A percentile compares a stretch with the other conserved stretches of the same genome.
phyloP scores from a whole-genome alignment of 208 protist genomes.

The Leishmania lainsoni region DNA sequence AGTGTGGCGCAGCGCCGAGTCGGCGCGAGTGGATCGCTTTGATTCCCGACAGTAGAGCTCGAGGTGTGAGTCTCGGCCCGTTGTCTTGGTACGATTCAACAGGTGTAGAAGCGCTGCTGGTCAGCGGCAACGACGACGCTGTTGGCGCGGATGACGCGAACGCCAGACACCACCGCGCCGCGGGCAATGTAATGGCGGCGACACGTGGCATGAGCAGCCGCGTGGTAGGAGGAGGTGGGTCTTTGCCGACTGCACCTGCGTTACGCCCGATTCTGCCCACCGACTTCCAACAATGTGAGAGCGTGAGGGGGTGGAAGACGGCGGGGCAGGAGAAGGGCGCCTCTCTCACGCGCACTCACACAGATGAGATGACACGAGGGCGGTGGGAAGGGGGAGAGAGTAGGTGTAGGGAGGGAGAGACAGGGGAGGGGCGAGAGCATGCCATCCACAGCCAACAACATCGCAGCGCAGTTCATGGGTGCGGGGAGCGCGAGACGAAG shows the following conservation, averaged over 20 bases:
- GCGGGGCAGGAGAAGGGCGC: background rate
- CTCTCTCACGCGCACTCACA: background rate
- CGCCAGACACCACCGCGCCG: background rate
- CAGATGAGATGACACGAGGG: background rate
- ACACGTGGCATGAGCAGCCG: background rate
- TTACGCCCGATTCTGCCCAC: no score
- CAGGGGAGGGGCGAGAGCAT: background rate
- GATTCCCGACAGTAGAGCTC: background rate
- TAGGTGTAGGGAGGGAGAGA: background rate
- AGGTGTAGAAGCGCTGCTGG: background rate
- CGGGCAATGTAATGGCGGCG: background rate
- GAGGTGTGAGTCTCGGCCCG: background rate
- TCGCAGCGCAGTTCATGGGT: background rate
- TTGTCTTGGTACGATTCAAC: no score
- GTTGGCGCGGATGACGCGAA: background rate
- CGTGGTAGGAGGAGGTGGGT: background rate
- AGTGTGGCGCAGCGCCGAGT: background rate
- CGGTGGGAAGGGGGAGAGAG: background rate
- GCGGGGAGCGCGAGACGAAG: background rate
- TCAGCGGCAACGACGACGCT: background rate
- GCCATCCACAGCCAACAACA: background rate
- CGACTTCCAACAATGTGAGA: no score
- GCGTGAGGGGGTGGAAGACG: background rate
- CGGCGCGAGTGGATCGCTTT: background rate
- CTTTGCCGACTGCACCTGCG: no score